Base-by-base conservation (phyloP, 1,284 basidiomycete genomes). In the Microbotryum intermedium region DNA sequence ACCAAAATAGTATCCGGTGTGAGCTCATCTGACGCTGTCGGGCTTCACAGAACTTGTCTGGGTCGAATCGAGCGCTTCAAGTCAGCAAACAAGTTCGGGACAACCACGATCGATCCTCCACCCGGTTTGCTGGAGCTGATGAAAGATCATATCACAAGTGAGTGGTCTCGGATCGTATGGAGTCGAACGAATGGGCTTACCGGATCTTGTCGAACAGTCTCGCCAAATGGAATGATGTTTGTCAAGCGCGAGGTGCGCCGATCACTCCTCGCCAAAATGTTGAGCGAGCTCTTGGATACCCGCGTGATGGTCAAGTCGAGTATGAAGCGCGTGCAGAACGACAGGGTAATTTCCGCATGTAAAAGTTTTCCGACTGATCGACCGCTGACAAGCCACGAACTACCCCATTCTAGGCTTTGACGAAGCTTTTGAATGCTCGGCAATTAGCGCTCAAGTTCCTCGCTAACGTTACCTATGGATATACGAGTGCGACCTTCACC, bases 301-400 rank as follows among this genome's bases (percentile, higher is more conserved):
- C 81, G 95, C 53, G 88, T 97, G 8, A 97, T 98, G 93, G 86
- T 97, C 45, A 97, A 97, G 73, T 84, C 88, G 65, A 88, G 88
- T 2, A 94, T 95, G 90, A 95, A 97, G 74, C 78, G 80, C 13
- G 80, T 81, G 10, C 84, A 83, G 61, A 77, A 80, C 34, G 85
- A 94, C 73, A 90, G 88, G 77, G 90, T 86, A 50, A 58, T 69
- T 57, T n/a, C n/a, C n/a, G n/a, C n/a, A n/a, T n/a, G n/a, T 21
- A 6, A 20, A 20, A 18, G n/a, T 51, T 49, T 21, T 25, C 25
- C 18, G n/a, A 16, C 25, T 53, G n/a, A 42, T 39, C 11, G 6
- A 50, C 11, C 42, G 55, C 46, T 60, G 11, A 39, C n/a, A 45
- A 55, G 53, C 44, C 43, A 55, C 39, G 3, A 43, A n/a, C 39